phyloP scores from a whole-genome alignment of 306 rosid genomes.

The Prunus fruticosa region DNA sequence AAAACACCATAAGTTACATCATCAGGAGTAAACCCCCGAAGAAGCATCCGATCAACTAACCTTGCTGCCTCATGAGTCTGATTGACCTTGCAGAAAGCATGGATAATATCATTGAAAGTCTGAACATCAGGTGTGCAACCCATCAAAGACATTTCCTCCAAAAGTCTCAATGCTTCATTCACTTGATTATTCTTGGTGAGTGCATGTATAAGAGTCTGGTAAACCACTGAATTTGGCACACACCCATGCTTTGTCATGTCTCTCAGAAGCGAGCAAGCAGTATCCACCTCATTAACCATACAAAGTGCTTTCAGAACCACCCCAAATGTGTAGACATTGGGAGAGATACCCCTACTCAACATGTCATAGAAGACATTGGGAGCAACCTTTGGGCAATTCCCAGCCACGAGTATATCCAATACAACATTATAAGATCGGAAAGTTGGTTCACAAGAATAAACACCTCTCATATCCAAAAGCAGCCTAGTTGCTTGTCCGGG shows the following conservation, averaged over 20 bases:
- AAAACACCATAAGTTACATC: constrained; percentile 70
- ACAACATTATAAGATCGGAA: constrained; percentile 81
- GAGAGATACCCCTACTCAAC: constrained; percentile 74
- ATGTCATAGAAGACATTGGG: constrained; percentile 82
- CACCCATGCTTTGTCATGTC: constrained; percentile 93
- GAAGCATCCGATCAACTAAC: constrained; percentile 76
- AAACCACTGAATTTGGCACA: constrained; percentile 78
- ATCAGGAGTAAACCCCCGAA: constrained; percentile 65
- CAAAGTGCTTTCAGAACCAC: constrained; percentile 82
- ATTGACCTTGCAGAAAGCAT: constrained; percentile 61
- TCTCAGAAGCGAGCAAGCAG: constrained; percentile 77
- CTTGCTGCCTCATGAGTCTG: constrained; percentile 75
- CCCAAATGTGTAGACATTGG: constrained; percentile 67
- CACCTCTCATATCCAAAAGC: constrained; percentile 75
- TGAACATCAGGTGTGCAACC: constrained; percentile 87
- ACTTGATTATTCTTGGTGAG: constrained; percentile 58
- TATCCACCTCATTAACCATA: constrained; percentile 70
- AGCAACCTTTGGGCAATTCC: constrained; percentile 65
- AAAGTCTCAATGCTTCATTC: constrained; percentile 63
- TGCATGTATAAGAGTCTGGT: constrained; percentile 86
- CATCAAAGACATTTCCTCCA: constrained; percentile 93
- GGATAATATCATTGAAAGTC: constrained; percentile 80
- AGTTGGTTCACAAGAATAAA: constrained; percentile 64
- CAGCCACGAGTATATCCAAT: constrained; percentile 60
- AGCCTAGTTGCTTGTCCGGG: constrained; percentile 91